Evolutionary conservation across 495 filamentous ascomycete species (phyloP), one percentile per base, ranked within the genome.

Genomic region (Glonium stellatum): DNA sequence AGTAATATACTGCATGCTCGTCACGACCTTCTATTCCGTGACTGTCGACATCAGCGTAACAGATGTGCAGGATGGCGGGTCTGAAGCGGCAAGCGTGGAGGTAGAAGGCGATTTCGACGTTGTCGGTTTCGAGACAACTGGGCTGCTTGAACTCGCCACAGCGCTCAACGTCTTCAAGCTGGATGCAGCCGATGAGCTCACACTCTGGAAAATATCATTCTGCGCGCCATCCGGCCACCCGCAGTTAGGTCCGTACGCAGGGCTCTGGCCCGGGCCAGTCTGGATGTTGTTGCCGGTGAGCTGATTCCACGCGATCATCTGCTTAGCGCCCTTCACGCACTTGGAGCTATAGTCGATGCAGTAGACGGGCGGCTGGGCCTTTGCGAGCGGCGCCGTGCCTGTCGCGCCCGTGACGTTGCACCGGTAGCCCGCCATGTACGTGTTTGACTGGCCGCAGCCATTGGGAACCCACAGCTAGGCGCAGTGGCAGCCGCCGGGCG

Each of bases 391-490:
- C 8, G 13, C 12, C 4, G 72, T 73, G 0, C 73, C 74, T 13
- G 69, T 75, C 11, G 74, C 71, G 34, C 68, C 71, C 6, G 77
- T 78, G 54, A 82, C 77, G 18, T 78, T 77, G 70, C 80, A 82
- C 56, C 74, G 76, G 62, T 76, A 79, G 54, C 80, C 80, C 44
- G 77, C 73, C 81, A 82, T 83, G 54, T 81, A 70, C 70, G 76
- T 76, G 57, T 78, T 80, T 9, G 73, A 67, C 48, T 73, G 55
- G 37, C 79, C 67, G 66, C 78, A 82, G 18, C 77, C 72, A 44
- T 77, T 70, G 1, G 80, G 80, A 39, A 82, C 73, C 80, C 81
- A 84, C 22, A 82, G 74, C 79, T 77, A 82, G 21, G 80, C 80
- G 57, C 81, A 84, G 21, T 69, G 76, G 59, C 80, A 84, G 18